These are phyloP conservation scores for Thermothelomyces thermophilus DNA, from an alignment of 2,329 filamentous ascomycete genomes.

Conservation along the genomic window DNA sequence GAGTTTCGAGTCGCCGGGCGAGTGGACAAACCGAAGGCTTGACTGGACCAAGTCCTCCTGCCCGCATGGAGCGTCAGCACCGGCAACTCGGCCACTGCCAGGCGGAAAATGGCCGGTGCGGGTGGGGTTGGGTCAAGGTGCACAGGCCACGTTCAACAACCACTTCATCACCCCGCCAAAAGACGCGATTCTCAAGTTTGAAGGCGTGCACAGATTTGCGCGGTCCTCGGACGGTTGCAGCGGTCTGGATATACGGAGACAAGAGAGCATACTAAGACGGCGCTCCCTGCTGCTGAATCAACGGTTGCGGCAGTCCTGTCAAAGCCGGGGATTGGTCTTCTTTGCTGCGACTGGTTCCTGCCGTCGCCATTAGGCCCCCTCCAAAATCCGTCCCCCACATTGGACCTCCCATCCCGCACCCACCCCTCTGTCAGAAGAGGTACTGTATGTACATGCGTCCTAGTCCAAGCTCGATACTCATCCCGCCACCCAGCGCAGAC, in stretches of 20 bases:
- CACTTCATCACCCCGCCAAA: conserved; percentile 8
- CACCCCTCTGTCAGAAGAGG: not conserved
- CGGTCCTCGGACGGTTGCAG: too few relatives aligned
- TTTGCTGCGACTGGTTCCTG: not conserved
- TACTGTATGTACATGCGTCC: not conserved
- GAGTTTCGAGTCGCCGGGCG: too few relatives aligned
- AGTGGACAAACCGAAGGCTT: too few relatives aligned
- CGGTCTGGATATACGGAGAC: too few relatives aligned
- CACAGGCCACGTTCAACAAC: conserved; percentile 10
- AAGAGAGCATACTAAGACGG: too few relatives aligned
- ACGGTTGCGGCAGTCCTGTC: too few relatives aligned
- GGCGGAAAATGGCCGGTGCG: too few relatives aligned
- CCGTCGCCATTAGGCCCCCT: not conserved
- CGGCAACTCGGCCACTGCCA: too few relatives aligned
- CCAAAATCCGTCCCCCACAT: not conserved
- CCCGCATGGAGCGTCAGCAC: too few relatives aligned
- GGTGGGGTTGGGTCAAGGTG: conserved; percentile 8
- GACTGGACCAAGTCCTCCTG: too few relatives aligned
- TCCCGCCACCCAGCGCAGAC: not conserved
- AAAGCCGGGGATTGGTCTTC: too few relatives aligned
- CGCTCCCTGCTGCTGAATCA: too few relatives aligned
- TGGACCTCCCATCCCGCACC: not conserved
- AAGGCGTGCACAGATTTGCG: not conserved
- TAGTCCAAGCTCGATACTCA: not conserved
- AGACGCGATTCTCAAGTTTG: not conserved